Percentiles rank a stretch among this genome's conserved stretches.
These are phyloP conservation scores for Tolypocladium tropicale DNA, from an alignment of 2,329 filamentous ascomycete genomes.

Conservation along the genomic window DNA sequence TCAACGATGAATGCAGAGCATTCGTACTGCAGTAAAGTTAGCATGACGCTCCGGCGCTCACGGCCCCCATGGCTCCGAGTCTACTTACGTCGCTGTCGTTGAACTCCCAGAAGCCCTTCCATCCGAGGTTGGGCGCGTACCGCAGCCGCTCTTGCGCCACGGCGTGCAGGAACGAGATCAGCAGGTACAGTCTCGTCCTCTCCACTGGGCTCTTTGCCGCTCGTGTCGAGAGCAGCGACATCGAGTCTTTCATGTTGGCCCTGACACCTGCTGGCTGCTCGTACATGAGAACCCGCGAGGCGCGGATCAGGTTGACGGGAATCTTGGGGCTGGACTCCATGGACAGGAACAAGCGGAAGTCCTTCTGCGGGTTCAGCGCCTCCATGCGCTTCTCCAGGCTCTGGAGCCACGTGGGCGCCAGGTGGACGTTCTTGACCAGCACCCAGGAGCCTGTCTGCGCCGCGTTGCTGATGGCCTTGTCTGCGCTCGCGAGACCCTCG, in stretches of 20 bases:
- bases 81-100: conserved; percentile 95
- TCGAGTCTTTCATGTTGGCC: conserved; percentile 97
- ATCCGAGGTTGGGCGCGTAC: conserved; percentile 87
- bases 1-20: conserved; percentile 95
- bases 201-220: conserved; percentile 79
- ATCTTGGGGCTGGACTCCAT: conserved; percentile 98
- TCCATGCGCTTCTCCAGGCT: conserved; percentile 96
- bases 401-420: conserved; percentile 92
- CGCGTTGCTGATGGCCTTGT: conserved; percentile 90
- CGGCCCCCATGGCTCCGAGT: neutral
- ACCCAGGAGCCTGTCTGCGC: conserved; percentile 93
- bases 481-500: conserved; percentile 81
- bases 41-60: neutral
- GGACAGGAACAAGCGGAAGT: conserved; percentile 92
- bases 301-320: conserved; percentile 86
- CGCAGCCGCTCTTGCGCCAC: conserved; percentile 90
- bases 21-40: conserved; percentile 58
- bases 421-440: conserved; percentile 95
- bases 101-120: conserved; percentile 99
- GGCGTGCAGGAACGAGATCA: conserved; percentile 90
- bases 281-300: conserved; percentile 91
- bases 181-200: conserved; percentile 76
- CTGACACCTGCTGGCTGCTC: conserved; percentile 94
- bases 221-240: conserved; percentile 69
- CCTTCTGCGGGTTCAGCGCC: conserved; percentile 81